These are phyloP conservation scores for Colletotrichum sp. DNA, from an alignment of 2,329 filamentous ascomycete species.

Conservation along the genomic window DNA sequence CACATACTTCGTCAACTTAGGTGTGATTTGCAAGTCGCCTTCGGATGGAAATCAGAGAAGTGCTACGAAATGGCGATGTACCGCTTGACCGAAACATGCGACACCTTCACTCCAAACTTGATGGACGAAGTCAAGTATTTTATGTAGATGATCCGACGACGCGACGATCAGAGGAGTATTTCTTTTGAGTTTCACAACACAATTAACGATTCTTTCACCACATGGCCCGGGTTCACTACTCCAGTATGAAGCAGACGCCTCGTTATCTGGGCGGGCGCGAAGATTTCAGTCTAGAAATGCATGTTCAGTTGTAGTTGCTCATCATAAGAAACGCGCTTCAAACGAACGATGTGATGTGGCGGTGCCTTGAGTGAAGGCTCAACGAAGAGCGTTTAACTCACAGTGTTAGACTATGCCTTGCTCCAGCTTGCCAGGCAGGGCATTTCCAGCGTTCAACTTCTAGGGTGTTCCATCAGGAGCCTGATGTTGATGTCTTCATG, in stretches of 20 bases:
- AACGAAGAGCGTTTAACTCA: no score
- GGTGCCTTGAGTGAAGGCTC: not conserved
- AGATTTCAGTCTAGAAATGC: not conserved
- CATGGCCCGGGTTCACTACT: no score
- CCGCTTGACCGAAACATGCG: not conserved
- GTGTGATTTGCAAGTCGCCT: not conserved
- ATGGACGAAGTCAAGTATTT: no score
- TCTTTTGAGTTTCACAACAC: not conserved
- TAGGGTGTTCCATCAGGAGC: no score
- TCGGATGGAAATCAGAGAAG: not conserved
- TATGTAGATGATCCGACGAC: rapidly evolving
- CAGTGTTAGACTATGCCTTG: no score
- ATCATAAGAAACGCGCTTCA: rapidly evolving
- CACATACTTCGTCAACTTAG: no score
- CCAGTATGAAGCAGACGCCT: no score
- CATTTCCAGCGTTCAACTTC: no score
- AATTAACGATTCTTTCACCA: no score
- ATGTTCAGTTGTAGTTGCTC: rapidly evolving
- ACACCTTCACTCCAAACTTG: not conserved
- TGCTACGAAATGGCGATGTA: not conserved
- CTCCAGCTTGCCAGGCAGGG: no score
- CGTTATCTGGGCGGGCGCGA: no score
- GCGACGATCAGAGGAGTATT: not conserved
- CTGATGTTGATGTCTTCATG: no score
- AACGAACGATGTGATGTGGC: not conserved